These are phyloP conservation scores for Trypanosomatidae sp. DNA, from an alignment of 208 protist species.

Conservation along the genomic window DNA sequence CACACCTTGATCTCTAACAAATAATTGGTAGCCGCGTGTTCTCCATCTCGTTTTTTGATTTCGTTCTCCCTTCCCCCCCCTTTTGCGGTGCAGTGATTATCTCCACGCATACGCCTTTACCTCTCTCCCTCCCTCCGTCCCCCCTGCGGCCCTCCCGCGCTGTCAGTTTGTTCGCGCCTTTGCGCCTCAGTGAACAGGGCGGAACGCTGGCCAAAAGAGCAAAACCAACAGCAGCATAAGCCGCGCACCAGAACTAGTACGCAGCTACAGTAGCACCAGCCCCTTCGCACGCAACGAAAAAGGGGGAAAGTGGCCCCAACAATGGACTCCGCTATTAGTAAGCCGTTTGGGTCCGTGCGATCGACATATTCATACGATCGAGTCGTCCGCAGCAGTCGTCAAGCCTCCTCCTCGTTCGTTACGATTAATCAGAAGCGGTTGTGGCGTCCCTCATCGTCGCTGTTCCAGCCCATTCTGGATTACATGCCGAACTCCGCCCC, in stretches of 20 bases:
- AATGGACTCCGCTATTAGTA: constrained; percentile 19
- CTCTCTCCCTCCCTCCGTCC: background rate
- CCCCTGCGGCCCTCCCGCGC: background rate
- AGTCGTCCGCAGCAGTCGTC: constrained; percentile 11
- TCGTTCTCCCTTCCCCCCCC: background rate
- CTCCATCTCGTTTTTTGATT: background rate
- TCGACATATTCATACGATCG: constrained; percentile 27
- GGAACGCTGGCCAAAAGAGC: background rate
- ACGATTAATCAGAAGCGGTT: constrained; percentile 44
- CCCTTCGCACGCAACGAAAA: background rate
- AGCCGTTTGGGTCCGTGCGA: constrained; percentile 12
- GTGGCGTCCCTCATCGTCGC: constrained; percentile 33
- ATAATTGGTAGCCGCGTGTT: background rate
- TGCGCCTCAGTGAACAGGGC: background rate
- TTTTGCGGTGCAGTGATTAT: background rate
- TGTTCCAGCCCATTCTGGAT: constrained; percentile 34
- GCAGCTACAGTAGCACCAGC: background rate
- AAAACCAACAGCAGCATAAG: background rate
- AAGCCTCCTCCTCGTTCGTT: constrained; percentile 39
- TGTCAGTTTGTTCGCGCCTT: background rate
- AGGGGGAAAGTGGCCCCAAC: background rate
- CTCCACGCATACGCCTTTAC: background rate
- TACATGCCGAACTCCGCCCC: constrained; percentile 39
- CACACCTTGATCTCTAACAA: background rate
- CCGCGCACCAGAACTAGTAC: background rate